Percentiles rank a stretch among this genome's conserved stretches.
phyloP scores from a whole-genome alignment of 208 protist genomes.

The Leishmania martiniquensis region DNA sequence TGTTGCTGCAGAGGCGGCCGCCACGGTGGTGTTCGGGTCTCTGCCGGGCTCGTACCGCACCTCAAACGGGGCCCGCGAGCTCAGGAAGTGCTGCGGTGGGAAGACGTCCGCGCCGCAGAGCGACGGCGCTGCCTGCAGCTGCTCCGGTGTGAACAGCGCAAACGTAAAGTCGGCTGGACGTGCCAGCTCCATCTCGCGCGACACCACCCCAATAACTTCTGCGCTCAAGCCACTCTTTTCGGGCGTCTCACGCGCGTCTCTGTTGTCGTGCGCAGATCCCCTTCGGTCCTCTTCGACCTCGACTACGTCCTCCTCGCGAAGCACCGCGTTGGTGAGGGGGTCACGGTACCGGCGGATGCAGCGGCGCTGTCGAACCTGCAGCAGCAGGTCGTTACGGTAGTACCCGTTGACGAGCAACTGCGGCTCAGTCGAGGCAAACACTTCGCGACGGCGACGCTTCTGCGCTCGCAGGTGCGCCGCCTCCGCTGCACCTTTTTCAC shows the following conservation, averaged over 20 bases:
- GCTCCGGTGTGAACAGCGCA: slow-evolving; percentile 42
- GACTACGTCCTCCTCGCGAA: slow-evolving; percentile 41
- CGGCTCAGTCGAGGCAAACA: slow-evolving; percentile 74
- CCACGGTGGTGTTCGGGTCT: slow-evolving; percentile 43
- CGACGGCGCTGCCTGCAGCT: slow-evolving; percentile 33
- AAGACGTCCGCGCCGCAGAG: slow-evolving; percentile 62
- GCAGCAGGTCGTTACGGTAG: slow-evolving; percentile 77
- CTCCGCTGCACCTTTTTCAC: background rate
- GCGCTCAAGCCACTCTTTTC: slow-evolving; percentile 8
- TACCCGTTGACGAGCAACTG: slow-evolving; percentile 74
- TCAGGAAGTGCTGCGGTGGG: slow-evolving; percentile 61
- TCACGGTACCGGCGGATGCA: slow-evolving; percentile 57
- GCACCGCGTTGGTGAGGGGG: slow-evolving; percentile 46
- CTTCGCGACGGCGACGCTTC: slow-evolving; percentile 39
- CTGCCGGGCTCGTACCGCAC: slow-evolving; percentile 59
- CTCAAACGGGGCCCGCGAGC: slow-evolving; percentile 42
- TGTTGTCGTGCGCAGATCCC: background rate
- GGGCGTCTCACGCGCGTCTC: background rate
- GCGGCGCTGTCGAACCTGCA: slow-evolving; percentile 51
- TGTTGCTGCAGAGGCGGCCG: background rate
- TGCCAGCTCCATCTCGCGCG: slow-evolving; percentile 64
- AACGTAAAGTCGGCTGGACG: slow-evolving; percentile 83
- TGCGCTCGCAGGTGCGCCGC: background rate
- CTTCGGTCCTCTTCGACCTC: background rate
- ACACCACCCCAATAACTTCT: slow-evolving; percentile 78